Conservation (phyloP, 352 stramenopile species). For the Phytopythium vexans region DNA sequence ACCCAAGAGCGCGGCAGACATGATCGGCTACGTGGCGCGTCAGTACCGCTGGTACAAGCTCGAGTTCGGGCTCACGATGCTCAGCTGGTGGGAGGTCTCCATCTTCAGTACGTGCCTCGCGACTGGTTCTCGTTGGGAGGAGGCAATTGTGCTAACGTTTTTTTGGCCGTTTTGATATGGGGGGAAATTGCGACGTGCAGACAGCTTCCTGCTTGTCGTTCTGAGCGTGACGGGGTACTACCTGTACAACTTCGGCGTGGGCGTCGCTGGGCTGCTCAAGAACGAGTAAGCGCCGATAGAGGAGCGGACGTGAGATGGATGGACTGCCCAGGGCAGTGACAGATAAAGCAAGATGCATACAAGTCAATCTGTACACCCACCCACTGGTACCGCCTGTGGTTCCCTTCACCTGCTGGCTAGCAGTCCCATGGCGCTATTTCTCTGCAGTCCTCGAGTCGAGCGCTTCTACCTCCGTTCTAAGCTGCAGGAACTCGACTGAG, state of each 20-base stretch:
- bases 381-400: too few species aligned
- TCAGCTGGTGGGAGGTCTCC: constrained; percentile 76
- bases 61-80: constrained; percentile 83
- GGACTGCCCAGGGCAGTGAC: constrained; percentile 3
- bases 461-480: too few species aligned
- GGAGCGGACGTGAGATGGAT: constrained; percentile 3
- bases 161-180: neutral
- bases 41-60: constrained; percentile 87
- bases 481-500: too few species aligned
- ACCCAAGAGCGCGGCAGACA: constrained; percentile 13
- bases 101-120: constrained; percentile 69
- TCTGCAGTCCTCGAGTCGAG: too few species aligned
- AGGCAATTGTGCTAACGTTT: constrained; percentile 1
- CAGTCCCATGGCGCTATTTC: too few species aligned
- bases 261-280: constrained; percentile 44
- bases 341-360: neutral
- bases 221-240: constrained; percentile 75
- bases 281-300: constrained; percentile 4
- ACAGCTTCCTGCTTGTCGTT: constrained; percentile 69
- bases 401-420: too few species aligned
- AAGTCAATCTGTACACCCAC: too few species aligned
- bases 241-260: constrained; percentile 59
- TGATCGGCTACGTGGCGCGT: constrained; percentile 60
- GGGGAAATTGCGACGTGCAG: constrained; percentile 19
- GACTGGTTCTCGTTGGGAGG: neutral